These are phyloP conservation scores for Trichoderma sp. DNA, from an alignment of 2,329 filamentous ascomycete genomes.

Conservation along the genomic window DNA sequence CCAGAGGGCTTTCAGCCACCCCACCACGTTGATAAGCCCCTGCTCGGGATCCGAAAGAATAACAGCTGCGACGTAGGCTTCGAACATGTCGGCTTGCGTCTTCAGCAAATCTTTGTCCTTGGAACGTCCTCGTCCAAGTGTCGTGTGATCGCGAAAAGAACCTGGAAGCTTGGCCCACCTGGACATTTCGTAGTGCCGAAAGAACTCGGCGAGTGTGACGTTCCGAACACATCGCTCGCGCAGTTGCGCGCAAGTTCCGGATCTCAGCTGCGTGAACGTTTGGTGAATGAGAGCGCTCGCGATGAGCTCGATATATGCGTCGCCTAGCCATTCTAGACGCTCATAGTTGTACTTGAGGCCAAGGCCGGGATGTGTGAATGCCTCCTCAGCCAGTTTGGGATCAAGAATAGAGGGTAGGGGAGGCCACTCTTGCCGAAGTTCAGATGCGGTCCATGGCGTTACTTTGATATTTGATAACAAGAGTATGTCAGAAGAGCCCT, in stretches of 20 bases:
- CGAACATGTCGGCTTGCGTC: constrained; percentile 82
- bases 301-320: constrained; percentile 80
- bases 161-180: constrained; percentile 60
- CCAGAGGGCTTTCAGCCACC: constrained; percentile 80
- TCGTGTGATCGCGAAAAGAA: constrained; percentile 42
- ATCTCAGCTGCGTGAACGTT: constrained; percentile 65
- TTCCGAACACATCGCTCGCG: constrained; percentile 83
- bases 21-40: constrained; percentile 63
- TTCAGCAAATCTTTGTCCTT: constrained; percentile 64
- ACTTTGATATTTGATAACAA: constrained; percentile 33
- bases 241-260: constrained; percentile 73
- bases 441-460: constrained; percentile 54
- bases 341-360: constrained; percentile 62
- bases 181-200: constrained; percentile 70
- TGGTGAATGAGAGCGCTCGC: constrained; percentile 74
- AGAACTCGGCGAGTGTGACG: constrained; percentile 70
- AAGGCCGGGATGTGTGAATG: constrained; percentile 67
- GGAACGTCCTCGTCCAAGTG: constrained; percentile 35
- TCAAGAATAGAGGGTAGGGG: constrained; percentile 64
- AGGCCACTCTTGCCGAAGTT: constrained; percentile 54
- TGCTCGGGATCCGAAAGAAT: constrained; percentile 66
- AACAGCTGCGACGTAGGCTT: constrained; percentile 83
- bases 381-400: constrained; percentile 59
- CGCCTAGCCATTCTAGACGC: constrained; percentile 83
- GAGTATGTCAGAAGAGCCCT: not conserved